These are phyloP conservation scores for Thamnidium elegans DNA, from an alignment of 192 early-diverging fungal genomes.

Conservation along the genomic window DNA sequence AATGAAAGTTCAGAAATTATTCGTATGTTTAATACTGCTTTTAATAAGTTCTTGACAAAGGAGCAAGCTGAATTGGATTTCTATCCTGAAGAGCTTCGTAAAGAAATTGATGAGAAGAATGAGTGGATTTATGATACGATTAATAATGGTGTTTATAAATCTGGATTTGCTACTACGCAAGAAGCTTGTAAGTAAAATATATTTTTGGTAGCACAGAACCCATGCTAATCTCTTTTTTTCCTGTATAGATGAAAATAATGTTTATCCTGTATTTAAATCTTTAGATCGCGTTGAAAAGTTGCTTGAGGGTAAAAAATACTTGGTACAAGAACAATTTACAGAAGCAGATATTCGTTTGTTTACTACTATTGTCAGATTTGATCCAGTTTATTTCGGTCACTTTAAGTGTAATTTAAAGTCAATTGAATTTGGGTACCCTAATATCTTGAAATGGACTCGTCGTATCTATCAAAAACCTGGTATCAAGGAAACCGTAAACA, in stretches of 20 bases:
- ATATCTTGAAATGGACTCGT: constrained; percentile 80
- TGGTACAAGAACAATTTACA: constrained; percentile 80
- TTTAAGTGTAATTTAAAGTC: constrained; percentile 93
- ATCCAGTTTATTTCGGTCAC: constrained; percentile 91
- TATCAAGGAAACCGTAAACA: constrained; percentile 82
- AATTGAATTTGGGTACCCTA: constrained; percentile 86
- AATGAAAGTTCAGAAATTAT: constrained; percentile 98
- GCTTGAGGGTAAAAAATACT: constrained; percentile 65
- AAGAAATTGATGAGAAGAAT: constrained; percentile 84
- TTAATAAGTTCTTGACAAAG: constrained; percentile 69
- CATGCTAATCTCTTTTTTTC: not conserved
- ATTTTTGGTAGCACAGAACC: no score
- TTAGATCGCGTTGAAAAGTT: constrained; percentile 84
- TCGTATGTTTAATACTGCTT: constrained; percentile 87
- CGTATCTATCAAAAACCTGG: constrained; percentile 79
- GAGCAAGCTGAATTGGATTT: constrained; percentile 65
- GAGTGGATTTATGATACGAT: constrained; percentile 91
- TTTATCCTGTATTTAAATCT: constrained; percentile 67
- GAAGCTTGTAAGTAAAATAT: constrained; percentile 54
- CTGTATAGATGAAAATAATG: constrained; percentile 67
- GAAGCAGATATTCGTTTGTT: constrained; percentile 94
- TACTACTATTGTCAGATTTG: constrained; percentile 93
- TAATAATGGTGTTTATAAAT: constrained; percentile 96
- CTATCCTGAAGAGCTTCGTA: constrained; percentile 76
- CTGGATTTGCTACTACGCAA: constrained; percentile 89